Base-by-base conservation (phyloP, 441 rosid species). In the Brassica hybrid region DNA sequence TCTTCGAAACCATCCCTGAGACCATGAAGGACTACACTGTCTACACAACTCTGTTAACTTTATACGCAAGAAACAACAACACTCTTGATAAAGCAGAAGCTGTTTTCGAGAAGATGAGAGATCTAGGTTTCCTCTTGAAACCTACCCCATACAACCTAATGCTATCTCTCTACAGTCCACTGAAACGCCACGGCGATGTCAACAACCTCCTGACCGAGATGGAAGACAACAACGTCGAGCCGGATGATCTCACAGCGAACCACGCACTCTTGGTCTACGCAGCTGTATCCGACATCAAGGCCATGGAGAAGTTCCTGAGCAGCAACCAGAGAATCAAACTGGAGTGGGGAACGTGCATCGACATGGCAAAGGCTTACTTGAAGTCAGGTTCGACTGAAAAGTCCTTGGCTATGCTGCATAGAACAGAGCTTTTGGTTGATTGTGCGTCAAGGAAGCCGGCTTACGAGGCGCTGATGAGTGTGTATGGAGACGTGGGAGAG, bases 311-410 rank as follows among this genome's bases (percentile, higher is more conserved):
- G 73, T 67, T 75, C 48, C 27, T 75, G 13, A 68, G 18, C 7
- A 50, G 66, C 48, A 74, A 25, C 16, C 34, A n/a, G 0, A 2
- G 65, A 16, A 23, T 23, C 59, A 66, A 50, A 36, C 6, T 74
- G 17, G 27, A 68, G 7, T 66, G 59, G 59, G 21, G 65, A 16
- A 74, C 78, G 11, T 59, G 78, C 73, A 27, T 67, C 7, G 14
- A 67, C 36, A 67, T 65, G 72, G 78, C 67, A 17, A 74, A 57
- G 48, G 67, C 67, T 67, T 75, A 74, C 72, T 3, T 67, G 50
- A 67, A 16, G 48, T 7, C 11, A 1, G 66, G 59, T 0, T 9
- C 63, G n/a, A 3, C 17, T 18, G 65, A 71, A 0, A 71, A 71
- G 38, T 32, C 57, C 0, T 36, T 58, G 1, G 74, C 74, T 8